Base-by-base conservation (phyloP, 2,329 filamentous ascomycete species). In the Colletotrichum cordylinicola region DNA sequence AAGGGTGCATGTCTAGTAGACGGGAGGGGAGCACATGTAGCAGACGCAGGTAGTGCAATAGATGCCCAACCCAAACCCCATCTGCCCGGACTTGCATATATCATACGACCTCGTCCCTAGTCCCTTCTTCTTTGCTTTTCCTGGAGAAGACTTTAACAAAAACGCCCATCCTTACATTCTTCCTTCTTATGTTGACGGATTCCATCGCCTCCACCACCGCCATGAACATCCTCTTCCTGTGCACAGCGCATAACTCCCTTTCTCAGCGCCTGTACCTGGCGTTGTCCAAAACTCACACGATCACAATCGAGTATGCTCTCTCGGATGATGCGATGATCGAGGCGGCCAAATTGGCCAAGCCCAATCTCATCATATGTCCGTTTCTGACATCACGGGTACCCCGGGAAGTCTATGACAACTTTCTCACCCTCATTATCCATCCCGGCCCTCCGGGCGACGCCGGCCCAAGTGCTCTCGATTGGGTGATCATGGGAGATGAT, bases 241-340 rank as follows among this genome's bases (percentile, higher is more conserved):
- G 85, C 77, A 87, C 85, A 7, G 85, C 85, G n/a, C 84, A 86
- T 80, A 87, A 86, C 72, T 86, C 85, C 12, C 80, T 87, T 8
- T 87, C 85, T 8, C 85, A 86, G 77, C 81, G 83, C 27, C 80
- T 86, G 10, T 84, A 82, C 71, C 80, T 86, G 24, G 81, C 80
- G 6, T 78, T 87, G 21, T 82, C 82, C 3, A 77, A 80, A 43
- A 79, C 80, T 10, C 85, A 86, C 72, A 80, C 83, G 29, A 80
- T 87, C 73, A 84, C 84, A 6, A 81, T 86, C 72, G 85, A 87
- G 74, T 86, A 84, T 80, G 85, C 82, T 33, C 76, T 83, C 39
- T 82, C 82, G 2, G 78, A 80, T 16, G 74, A 78, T 21, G 76
- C 80, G 13, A 85, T 87, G 82, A 82, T 85, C 52, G 82, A 84